phyloP scores from a whole-genome alignment of 176 grass and related monocot genomes.

The Alloteropsis semialata region DNA sequence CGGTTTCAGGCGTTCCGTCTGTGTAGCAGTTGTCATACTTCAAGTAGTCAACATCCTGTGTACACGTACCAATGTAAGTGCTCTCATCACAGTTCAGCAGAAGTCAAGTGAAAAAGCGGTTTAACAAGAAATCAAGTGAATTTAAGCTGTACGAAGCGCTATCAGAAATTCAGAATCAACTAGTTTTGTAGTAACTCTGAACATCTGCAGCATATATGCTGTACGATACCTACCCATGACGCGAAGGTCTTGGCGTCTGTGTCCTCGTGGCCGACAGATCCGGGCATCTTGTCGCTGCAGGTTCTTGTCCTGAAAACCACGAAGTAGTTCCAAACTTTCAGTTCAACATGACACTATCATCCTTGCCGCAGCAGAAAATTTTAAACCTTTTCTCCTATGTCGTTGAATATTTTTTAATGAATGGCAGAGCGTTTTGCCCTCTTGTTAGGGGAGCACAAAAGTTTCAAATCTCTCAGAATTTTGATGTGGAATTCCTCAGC shows the following conservation, averaged over 20 bases:
- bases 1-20: conserved; percentile 33
- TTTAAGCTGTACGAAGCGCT: background rate
- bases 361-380: too few species aligned
- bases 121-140: too few species aligned
- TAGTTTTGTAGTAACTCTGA: background rate
- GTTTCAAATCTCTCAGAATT: too few species aligned
- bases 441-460: too few species aligned
- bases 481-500: too few species aligned
- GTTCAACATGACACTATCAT: too few species aligned
- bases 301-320: conserved; percentile 48
- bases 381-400: too few species aligned
- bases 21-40: conserved; percentile 71
- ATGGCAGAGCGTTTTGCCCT: too few species aligned
- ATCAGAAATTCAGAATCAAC: background rate
- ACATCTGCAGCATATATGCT: background rate
- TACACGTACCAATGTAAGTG: background rate
- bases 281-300: conserved; percentile 63
- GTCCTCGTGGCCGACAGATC: conserved; percentile 64
- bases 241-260: conserved; percentile 69
- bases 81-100: background rate
- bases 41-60: conserved; percentile 73
- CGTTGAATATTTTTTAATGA: too few species aligned
- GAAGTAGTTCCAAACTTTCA: too few species aligned
- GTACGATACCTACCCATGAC: conserved; percentile 84
- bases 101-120: background rate